Evolutionary conservation across 2,329 filamentous ascomycete genomes (phyloP).

Genomic region (Cercospora sesami): DNA sequence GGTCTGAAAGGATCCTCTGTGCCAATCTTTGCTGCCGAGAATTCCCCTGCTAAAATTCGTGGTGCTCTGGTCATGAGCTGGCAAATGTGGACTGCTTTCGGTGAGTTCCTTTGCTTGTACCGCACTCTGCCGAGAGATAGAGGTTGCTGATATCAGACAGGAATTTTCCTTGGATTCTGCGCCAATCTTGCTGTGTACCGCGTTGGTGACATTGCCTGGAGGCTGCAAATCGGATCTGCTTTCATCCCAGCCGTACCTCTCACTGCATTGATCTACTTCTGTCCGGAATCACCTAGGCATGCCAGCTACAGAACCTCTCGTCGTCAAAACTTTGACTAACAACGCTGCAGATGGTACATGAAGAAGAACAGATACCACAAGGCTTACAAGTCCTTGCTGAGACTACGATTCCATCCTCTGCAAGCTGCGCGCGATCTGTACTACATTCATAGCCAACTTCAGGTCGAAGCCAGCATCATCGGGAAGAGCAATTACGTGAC

Average conservation of each 20-base stretch:
- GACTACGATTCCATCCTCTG: constrained; percentile 51
- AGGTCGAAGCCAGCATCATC: constrained; percentile 32
- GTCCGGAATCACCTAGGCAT: constrained; percentile 40
- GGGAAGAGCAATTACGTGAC: constrained; percentile 43
- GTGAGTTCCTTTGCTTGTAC: neutral
- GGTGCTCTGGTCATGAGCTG: constrained; percentile 59
- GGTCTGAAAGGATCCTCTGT: constrained; percentile 49
- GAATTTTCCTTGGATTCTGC: constrained; percentile 48
- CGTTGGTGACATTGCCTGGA: constrained; percentile 44
- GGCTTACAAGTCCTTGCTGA: constrained; percentile 52
- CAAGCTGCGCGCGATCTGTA: constrained; percentile 59
- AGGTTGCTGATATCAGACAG: constrained; percentile 21
- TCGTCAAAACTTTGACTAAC: neutral
- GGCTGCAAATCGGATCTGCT: constrained; percentile 50
- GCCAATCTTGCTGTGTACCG: constrained; percentile 47
- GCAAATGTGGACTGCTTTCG: constrained; percentile 45
- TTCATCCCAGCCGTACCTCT: constrained; percentile 52
- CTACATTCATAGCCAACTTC: constrained; percentile 46
- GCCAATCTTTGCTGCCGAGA: constrained; percentile 56
- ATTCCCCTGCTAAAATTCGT: constrained; percentile 56
- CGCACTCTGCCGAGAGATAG: too few species aligned
- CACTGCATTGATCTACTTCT: constrained; percentile 45
- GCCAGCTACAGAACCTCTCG: neutral
- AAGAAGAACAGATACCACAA: constrained; percentile 49
- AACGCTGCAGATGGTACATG: constrained; percentile 40